These are phyloP conservation scores for Epichloe elymi DNA, from an alignment of 2,329 filamentous ascomycete genomes.

Conservation along the genomic window DNA sequence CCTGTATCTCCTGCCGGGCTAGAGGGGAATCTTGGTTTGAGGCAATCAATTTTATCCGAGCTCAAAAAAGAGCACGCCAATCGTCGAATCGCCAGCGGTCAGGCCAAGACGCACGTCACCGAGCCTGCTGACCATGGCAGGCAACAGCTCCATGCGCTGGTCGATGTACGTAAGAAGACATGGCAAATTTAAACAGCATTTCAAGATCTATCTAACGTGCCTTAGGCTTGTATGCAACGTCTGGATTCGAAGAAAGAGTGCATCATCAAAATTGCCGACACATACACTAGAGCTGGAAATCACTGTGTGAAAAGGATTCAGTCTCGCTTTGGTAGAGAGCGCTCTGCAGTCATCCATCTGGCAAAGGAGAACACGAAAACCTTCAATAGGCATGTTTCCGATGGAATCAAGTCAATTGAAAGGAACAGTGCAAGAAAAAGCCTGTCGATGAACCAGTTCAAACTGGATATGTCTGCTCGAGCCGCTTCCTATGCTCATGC, in stretches of 20 bases:
- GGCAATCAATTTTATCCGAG: slow-evolving; percentile 1
- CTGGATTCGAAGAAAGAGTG: slow-evolving; percentile 1
- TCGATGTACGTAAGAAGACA: slow-evolving; percentile 2
- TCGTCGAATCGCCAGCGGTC: neutral
- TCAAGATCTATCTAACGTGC: neutral
- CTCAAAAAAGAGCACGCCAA: neutral
- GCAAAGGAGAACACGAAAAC: neutral
- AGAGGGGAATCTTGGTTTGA: neutral
- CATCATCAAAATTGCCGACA: slow-evolving; percentile 2
- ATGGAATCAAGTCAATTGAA: neutral
- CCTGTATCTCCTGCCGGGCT: neutral
- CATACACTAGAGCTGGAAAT: slow-evolving; percentile 2
- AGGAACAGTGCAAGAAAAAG: neutral
- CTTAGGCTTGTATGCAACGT: slow-evolving; percentile 1
- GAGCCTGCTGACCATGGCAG: neutral
- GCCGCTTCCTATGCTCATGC: neutral
- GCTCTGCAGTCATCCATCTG: neutral
- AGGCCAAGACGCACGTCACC: neutral
- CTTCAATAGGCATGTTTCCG: neutral
- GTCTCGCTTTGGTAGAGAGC: slow-evolving; percentile 3
- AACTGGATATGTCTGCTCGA: neutral
- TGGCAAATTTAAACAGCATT: neutral
- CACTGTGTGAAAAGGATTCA: slow-evolving; percentile 6
- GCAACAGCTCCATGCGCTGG: slow-evolving; percentile 3
- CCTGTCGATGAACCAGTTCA: neutral